phyloP scores from a whole-genome alignment of 2,329 filamentous ascomycete genomes.

The Ophiocordyceps camponoti-leonardi region DNA sequence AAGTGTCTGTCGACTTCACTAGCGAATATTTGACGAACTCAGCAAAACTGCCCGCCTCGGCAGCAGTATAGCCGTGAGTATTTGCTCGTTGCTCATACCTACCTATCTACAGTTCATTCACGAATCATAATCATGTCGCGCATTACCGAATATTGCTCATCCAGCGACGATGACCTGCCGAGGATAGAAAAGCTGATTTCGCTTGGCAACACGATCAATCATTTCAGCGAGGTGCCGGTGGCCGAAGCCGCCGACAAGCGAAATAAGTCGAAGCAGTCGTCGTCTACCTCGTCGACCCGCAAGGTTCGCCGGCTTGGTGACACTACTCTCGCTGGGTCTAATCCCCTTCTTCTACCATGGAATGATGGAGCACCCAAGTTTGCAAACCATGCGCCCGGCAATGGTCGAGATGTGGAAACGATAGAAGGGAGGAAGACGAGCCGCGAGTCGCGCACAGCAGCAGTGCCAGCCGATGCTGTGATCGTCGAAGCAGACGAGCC shows the following conservation, averaged over 20 bases:
- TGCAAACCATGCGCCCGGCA: background rate
- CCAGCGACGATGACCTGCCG: conserved; percentile 25
- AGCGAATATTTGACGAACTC: no score
- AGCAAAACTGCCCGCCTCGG: background rate
- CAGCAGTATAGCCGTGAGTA: background rate
- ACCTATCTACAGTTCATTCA: no score
- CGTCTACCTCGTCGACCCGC: conserved; percentile 8
- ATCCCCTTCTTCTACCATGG: conserved; percentile 17
- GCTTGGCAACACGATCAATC: conserved; percentile 3
- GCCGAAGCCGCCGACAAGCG: conserved; percentile 3
- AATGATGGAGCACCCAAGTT: conserved; percentile 1
- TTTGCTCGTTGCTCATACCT: background rate
- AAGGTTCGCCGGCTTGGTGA: conserved; percentile 14
- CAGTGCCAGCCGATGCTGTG: background rate
- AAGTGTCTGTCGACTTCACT: no score
- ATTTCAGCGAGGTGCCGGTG: conserved; percentile 9
- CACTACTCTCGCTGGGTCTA: conserved; percentile 6
- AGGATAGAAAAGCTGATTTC: conserved; percentile 10
- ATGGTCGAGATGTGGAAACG: background rate
- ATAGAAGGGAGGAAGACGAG: background rate
- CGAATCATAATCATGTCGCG: conserved; percentile 10
- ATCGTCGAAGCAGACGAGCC: conserved; percentile 5
- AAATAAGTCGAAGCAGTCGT: conserved; percentile 7
- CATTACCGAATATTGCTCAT: conserved; percentile 11
- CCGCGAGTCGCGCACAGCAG: background rate